Conservation (phyloP, 2,329 filamentous ascomycete genomes). For the Immersiporthe knoxdaviesiana region DNA sequence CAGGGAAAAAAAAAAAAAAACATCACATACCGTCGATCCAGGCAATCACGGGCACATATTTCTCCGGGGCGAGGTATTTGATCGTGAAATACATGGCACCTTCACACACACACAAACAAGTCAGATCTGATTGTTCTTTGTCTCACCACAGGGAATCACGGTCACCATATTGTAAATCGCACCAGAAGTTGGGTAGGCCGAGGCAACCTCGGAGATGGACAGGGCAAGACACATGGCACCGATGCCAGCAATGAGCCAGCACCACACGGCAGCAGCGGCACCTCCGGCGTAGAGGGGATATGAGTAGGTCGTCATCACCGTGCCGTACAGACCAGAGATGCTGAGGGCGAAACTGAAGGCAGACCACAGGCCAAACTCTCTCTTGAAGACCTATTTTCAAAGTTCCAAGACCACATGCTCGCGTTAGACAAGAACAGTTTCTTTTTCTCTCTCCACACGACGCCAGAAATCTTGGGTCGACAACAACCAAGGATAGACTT, state of each 20-base stretch:
- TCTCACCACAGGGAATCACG: background rate
- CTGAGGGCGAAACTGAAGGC: constrained; percentile 62
- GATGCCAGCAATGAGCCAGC: constrained; percentile 59
- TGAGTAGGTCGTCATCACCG: constrained; percentile 58
- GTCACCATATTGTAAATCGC: constrained; percentile 34
- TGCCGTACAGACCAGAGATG: constrained; percentile 59
- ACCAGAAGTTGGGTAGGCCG: constrained; percentile 61
- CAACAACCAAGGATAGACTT: constrained; percentile 24
- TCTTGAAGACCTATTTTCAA: constrained; percentile 55
- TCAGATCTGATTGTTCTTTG: background rate
- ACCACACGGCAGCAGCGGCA: constrained; percentile 58
- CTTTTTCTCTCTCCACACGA: no score
- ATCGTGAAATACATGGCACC: constrained; percentile 56
- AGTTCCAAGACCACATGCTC: background rate
- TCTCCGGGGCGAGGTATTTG: constrained; percentile 53
- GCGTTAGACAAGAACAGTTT: constrained; percentile 2
- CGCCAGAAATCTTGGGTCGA: background rate
- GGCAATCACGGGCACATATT: constrained; percentile 52
- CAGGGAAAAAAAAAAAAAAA: constrained; percentile 19
- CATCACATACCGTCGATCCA: constrained; percentile 46
- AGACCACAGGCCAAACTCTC: constrained; percentile 62
- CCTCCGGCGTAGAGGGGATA: constrained; percentile 58
- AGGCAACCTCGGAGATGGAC: constrained; percentile 60
- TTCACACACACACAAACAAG: constrained; percentile 39
- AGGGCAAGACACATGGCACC: constrained; percentile 59